Percentiles rank a stretch among this genome's conserved stretches.
phyloP scores from a whole-genome alignment of 2,329 filamentous ascomycete species.

The Chrysoporthe deuterocubensis region DNA sequence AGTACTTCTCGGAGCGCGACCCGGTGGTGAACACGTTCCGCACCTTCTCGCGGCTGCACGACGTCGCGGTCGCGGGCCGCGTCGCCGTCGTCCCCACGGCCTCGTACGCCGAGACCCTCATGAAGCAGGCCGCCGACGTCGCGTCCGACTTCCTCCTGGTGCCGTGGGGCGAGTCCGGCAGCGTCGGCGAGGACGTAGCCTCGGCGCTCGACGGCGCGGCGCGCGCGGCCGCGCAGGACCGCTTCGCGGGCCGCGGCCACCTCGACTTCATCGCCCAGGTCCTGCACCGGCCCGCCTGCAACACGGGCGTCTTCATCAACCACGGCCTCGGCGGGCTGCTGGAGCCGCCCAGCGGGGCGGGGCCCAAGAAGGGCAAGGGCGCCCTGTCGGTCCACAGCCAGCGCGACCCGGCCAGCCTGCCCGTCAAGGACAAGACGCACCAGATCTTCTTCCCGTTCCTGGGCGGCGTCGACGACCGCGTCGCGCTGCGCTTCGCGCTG shows the following conservation, averaged over 20 bases:
- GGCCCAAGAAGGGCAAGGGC: constrained; percentile 51
- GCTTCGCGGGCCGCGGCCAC: constrained; percentile 67
- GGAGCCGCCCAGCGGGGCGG: constrained; percentile 29
- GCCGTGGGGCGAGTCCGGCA: constrained; percentile 87
- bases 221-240: constrained; percentile 54
- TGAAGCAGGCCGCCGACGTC: constrained; percentile 70
- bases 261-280: constrained; percentile 73
- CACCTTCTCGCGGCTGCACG: constrained; percentile 83
- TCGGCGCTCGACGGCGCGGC: constrained; percentile 38
- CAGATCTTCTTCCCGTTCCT: constrained; percentile 89
- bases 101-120: constrained; percentile 78
- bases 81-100: constrained; percentile 78
- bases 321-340: constrained; percentile 52
- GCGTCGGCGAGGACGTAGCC: constrained; percentile 66
- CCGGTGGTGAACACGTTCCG: constrained; percentile 91
- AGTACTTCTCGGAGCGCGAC: constrained; percentile 68
- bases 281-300: constrained; percentile 66
- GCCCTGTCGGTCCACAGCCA: constrained; percentile 62
- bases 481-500: constrained; percentile 78
- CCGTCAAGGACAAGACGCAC: constrained; percentile 71
- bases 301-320: constrained; percentile 80
- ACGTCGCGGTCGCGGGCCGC: constrained; percentile 80
- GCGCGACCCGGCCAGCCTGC: constrained; percentile 55
- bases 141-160: constrained; percentile 77
- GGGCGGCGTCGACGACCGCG: constrained; percentile 79